phyloP scores from a whole-genome alignment of 2,329 filamentous ascomycete genomes.

The Sporothrix luriei region DNA sequence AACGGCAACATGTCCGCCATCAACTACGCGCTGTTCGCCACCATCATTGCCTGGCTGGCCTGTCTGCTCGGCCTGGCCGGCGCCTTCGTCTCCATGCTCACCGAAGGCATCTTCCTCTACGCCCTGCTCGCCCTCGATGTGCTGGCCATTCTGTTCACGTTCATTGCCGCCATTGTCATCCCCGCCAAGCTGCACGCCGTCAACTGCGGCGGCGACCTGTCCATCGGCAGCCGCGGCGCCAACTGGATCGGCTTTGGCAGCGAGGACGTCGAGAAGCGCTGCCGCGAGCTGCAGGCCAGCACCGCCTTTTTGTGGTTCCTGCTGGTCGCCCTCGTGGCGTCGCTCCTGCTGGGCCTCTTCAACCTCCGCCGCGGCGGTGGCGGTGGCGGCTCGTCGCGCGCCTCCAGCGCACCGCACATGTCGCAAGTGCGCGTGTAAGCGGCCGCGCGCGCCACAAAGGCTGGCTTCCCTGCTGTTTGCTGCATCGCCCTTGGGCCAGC shows the following conservation, averaged over 20 bases:
- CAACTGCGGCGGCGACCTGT: constrained; percentile 62
- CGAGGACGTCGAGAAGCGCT: constrained; percentile 62
- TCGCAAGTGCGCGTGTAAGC: constrained; percentile 55
- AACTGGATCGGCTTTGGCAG: constrained; percentile 67
- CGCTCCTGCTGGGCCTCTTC: constrained; percentile 58
- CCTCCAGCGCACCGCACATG: constrained; percentile 54
- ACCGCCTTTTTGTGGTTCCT: constrained; percentile 80
- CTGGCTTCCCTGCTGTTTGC: not conserved
- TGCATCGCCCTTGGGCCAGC: no score
- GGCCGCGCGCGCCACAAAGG: not conserved
- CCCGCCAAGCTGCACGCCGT: constrained; percentile 68
- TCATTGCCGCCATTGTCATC: constrained; percentile 70
- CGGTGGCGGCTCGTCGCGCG: constrained; percentile 45
- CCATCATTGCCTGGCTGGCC: constrained; percentile 66
- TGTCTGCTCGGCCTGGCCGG: constrained; percentile 64
- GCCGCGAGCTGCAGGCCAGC: constrained; percentile 73
- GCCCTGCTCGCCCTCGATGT: constrained; percentile 60
- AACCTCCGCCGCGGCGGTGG: constrained; percentile 56
- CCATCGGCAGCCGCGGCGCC: constrained; percentile 40
- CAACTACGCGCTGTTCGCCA: constrained; percentile 71
- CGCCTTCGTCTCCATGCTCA: constrained; percentile 52
- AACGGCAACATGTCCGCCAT: constrained; percentile 52
- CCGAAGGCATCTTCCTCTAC: constrained; percentile 52
- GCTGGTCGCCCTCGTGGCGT: constrained; percentile 62
- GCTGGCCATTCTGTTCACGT: constrained; percentile 66